Evolutionary conservation across 306 rosid genomes (phyloP), one percentile per base, ranked within the genome.

Genomic region (Lupinus albus): DNA sequence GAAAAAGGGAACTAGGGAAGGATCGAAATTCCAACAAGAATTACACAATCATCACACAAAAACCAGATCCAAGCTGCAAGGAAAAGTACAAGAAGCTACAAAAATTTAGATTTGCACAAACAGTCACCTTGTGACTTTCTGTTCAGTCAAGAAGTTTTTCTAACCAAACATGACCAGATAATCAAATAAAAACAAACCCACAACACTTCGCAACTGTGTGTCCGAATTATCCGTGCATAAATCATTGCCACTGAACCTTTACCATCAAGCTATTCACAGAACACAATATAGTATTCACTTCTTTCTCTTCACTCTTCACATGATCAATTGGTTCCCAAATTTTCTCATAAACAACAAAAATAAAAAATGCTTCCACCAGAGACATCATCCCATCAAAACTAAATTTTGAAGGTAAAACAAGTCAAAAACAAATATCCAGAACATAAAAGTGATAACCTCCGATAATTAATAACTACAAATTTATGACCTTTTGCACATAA

Each of bases 11-110:
- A 25, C 25, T n/a, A 13, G 25, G 13, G 30, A 8, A 64, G 14
- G 56, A 64, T 46, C 25, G 1, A 46, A 6, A 64, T 32, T 41
- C 50, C 21, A 35, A 17, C 46, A 71, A 57, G 38, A 60, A 48
- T 33, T 46, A 12, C 28, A 59, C 21, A 47, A 4, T 17, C 55
- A 42, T 15, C 64, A 59, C 25, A 10, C 41, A 47, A 47, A 71
- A 47, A 46, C 41, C 30, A 58, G 13, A 33, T 8, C 25, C 67
- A 38, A 59, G 45, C 20, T 30, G n/a, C 38, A 59, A 58, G 7
- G 50, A 35, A 58, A 71, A 8, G 7, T 9, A 16, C 20, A 1
- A 32, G 13, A 16, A 57, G 46, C 36, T 11, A 45, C 11, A 4
- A 49, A 17, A 70, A 32, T 18, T 70, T 18, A 46, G 28, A 48